Percentiles rank a stretch among this genome's conserved stretches.
phyloP scores from a whole-genome alignment of 495 filamentous ascomycete species.

The Penicillium desertorum region DNA sequence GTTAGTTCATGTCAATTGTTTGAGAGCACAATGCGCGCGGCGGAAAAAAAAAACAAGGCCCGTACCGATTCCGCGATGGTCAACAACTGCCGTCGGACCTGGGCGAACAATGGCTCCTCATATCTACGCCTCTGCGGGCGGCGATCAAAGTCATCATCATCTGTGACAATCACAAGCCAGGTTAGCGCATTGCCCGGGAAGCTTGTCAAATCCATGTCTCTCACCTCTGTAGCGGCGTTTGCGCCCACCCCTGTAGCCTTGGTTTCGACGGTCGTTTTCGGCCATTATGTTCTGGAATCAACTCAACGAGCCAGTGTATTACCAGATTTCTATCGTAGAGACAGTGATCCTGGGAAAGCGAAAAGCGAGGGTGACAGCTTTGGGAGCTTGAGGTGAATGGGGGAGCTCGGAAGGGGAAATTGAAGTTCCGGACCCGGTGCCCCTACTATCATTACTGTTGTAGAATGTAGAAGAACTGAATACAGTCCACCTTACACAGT shows the following conservation, averaged over 20 bases:
- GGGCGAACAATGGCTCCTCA: slow-evolving; percentile 72
- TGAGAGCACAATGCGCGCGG: slow-evolving; percentile 12
- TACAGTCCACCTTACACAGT: background rate
- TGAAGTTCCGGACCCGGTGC: slow-evolving; percentile 17
- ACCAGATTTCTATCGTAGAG: background rate
- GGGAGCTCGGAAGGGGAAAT: slow-evolving; percentile 15
- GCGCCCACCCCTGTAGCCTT: slow-evolving; percentile 59
- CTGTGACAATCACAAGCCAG: slow-evolving; percentile 35
- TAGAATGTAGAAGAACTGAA: background rate
- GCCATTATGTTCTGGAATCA: slow-evolving; percentile 54
- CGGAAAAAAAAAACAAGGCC: slow-evolving; percentile 13
- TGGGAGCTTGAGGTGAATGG: slow-evolving; percentile 16
- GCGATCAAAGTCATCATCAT: slow-evolving; percentile 76
- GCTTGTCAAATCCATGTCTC: slow-evolving; percentile 13
- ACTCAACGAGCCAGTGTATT: background rate
- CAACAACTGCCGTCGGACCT: slow-evolving; percentile 77
- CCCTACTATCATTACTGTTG: background rate
- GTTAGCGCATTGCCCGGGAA: slow-evolving; percentile 16
- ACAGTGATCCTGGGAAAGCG: background rate
- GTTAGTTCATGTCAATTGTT: slow-evolving; percentile 12
- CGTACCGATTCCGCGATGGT: slow-evolving; percentile 79
- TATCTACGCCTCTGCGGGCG: slow-evolving; percentile 73
- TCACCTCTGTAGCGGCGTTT: slow-evolving; percentile 64
- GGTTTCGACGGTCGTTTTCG: slow-evolving; percentile 67
- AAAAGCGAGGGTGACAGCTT: slow-evolving; percentile 9